Percentiles rank a stretch among this genome's conserved stretches.
Conservation (phyloP, 441 rosid genomes). For the Populus hybrid region DNA sequence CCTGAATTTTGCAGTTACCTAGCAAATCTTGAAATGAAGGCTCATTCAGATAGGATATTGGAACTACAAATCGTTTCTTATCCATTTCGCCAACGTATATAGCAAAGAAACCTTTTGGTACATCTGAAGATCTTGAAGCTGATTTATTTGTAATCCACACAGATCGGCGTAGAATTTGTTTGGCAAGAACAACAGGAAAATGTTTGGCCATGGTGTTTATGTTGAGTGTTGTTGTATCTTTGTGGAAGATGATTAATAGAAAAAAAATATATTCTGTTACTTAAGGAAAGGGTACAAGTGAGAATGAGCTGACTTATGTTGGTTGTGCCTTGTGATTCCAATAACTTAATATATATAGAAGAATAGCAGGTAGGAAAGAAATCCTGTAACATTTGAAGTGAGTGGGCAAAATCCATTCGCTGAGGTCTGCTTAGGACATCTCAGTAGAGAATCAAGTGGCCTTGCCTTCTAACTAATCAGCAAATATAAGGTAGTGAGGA, state of each 20-base stretch:
- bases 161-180: not conserved
- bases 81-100: not conserved
- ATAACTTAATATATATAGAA: not conserved
- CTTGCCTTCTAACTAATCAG: not conserved
- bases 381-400: not conserved
- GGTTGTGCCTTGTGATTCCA: no score
- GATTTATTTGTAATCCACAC: no score
- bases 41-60: no score
- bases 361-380: not conserved
- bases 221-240: not conserved
- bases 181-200: not conserved
- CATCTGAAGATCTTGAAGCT: no score
- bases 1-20: no score
- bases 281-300: not conserved
- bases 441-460: conserved; percentile 1
- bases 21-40: no score
- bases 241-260: not conserved
- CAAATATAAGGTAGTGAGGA: no score
- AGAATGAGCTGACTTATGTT: no score
- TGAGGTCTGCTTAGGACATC: conserved; percentile 1
- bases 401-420: not conserved
- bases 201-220: not conserved
- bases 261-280: not conserved
- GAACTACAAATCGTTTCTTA: conserved; percentile 23
- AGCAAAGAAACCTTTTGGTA: no score